Percentiles rank a stretch among this genome's conserved stretches.
phyloP scores from a whole-genome alignment of 2,329 filamentous ascomycete species.

The Fusarium sororula region DNA sequence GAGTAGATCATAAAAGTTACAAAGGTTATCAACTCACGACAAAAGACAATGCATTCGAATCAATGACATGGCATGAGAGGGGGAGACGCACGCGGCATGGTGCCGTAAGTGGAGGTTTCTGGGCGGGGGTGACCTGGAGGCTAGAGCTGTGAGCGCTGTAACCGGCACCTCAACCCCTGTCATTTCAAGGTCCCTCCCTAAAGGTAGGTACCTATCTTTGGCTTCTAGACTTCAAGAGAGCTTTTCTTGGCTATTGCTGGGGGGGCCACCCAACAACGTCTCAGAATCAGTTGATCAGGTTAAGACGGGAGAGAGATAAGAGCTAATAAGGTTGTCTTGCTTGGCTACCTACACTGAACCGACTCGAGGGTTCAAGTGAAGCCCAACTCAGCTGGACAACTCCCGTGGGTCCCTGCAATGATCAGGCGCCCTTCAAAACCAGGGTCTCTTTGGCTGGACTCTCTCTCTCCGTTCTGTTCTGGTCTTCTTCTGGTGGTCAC shows the following conservation, averaged over 20 bases:
- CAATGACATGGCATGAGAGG: conserved; percentile 14
- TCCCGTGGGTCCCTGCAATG: conserved; percentile 22
- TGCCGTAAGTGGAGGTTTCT: conserved; percentile 20
- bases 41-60: conserved; percentile 7
- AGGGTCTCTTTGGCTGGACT: conserved; percentile 6
- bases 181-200: background rate
- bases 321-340: background rate
- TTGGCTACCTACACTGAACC: background rate
- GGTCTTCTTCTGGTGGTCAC: conserved; percentile 13
- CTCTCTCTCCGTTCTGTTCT: background rate
- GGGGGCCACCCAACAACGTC: conserved; percentile 15
- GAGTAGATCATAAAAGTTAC: conserved; percentile 30
- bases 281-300: conserved; percentile 19
- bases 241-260: background rate
- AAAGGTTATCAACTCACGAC: conserved; percentile 5
- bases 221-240: background rate
- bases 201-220: background rate
- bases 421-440: conserved; percentile 30
- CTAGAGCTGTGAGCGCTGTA: conserved; percentile 18
- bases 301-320: background rate
- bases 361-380: background rate
- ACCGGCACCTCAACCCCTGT: conserved; percentile 4
- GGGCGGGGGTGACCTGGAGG: conserved; percentile 10
- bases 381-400: conserved; percentile 24
- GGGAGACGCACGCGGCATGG: conserved; percentile 33